These are phyloP conservation scores for Golubevia pallescens DNA, from an alignment of 1,284 basidiomycete species.

Conservation along the genomic window DNA sequence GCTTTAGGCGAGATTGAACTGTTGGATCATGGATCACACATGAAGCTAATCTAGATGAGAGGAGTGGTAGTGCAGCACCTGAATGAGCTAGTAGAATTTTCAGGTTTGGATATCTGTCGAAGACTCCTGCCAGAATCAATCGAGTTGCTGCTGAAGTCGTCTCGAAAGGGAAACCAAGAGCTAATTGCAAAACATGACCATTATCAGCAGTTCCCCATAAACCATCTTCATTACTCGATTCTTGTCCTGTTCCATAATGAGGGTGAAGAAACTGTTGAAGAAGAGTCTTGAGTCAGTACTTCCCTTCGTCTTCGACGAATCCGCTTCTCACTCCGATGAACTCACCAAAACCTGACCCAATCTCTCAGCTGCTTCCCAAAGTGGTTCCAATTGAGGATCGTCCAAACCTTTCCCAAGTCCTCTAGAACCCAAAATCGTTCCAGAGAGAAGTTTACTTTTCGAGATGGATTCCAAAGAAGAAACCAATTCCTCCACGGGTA, in stretches of 20 bases:
- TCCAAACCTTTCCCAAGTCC: conserved; percentile 81
- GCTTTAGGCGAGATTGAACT: conserved; percentile 74
- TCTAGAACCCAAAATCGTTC: conserved; percentile 79
- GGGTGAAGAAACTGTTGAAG: conserved; percentile 21
- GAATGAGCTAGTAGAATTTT: conserved; percentile 81
- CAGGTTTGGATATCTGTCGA: conserved; percentile 77
- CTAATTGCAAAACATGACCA: conserved; percentile 82
- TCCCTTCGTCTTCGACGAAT: too few relatives aligned
- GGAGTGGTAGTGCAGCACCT: conserved; percentile 78
- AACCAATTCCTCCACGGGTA: conserved; percentile 70
- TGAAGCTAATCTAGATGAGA: conserved; percentile 80
- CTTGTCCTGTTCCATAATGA: conserved; percentile 20
- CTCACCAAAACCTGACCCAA: conserved; percentile 15
- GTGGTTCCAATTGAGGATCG: conserved; percentile 72
- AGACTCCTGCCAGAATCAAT: conserved; percentile 77
- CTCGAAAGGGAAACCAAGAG: conserved; percentile 85
- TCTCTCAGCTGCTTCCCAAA: conserved; percentile 71
- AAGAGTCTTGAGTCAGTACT: not conserved
- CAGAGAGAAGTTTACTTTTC: conserved; percentile 66
- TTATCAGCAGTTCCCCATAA: conserved; percentile 76
- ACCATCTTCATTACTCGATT: conserved; percentile 11
- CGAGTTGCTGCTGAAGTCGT: conserved; percentile 73
- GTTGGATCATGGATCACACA: conserved; percentile 82
- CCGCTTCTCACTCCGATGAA: not conserved
- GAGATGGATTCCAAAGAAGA: conserved; percentile 73